Conservation (phyloP, 257 asterid species). For the Fraxinus anomala region DNA sequence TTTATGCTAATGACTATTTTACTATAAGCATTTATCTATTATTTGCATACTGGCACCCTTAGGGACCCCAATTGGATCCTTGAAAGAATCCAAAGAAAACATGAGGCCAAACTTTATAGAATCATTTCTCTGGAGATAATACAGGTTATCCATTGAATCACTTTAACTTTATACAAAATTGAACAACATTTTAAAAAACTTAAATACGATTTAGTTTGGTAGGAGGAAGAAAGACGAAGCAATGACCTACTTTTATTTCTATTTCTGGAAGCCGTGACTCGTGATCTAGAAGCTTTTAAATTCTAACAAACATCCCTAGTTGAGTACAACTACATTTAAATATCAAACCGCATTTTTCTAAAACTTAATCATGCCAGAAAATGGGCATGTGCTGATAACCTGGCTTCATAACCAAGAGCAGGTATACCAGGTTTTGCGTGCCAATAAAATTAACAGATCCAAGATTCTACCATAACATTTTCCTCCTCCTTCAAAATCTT, state of each 20-base stretch:
- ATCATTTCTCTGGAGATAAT: too few relatives aligned
- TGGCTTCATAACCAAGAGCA: background rate
- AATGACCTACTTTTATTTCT: background rate
- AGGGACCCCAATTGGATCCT: background rate
- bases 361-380: background rate
- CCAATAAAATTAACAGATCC: background rate
- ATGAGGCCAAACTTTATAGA: background rate
- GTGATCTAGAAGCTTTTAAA: background rate
- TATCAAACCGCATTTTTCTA: background rate
- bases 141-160: background rate
- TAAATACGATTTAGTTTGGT: background rate
- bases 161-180: background rate
- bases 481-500: background rate
- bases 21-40: background rate
- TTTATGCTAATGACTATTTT: background rate
- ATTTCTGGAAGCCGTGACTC: background rate
- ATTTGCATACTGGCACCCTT: background rate
- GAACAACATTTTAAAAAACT: background rate
- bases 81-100: background rate
- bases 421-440: background rate
- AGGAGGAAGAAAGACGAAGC: background rate
- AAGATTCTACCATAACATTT: background rate
- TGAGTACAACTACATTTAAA: background rate
- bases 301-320: background rate
- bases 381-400: background rate